Evolutionary conservation across 202 grass and related monocot genomes (phyloP), one percentile per base, ranked within the genome.

Genomic region (Schoenoplectus triqueter): DNA sequence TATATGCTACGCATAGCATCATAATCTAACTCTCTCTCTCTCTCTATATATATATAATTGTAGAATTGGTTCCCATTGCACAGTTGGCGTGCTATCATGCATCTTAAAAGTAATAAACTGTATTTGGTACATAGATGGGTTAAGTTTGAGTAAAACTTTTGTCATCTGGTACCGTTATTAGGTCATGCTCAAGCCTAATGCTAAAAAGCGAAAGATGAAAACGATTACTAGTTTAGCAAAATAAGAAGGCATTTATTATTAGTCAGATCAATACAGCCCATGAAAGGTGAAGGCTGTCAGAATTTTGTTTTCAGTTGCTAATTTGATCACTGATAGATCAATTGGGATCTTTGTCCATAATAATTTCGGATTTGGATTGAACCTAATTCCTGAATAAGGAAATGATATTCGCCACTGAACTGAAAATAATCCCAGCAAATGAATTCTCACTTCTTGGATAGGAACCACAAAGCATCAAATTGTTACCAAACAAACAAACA

Each of bases 231-330:
- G 10, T 41, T 68, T 40, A 41, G 31, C 1, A 40, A 66, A 68
- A 42, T 15, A 44, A 69, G 15, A 18, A n/a, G 31, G 31, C 31
- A 31, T 31, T 31, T 31, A 31, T 31, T 31, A 31, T 31, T 31
- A 31, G 31, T 31, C 31, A 31, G 31, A 31, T 31, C 31, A 31
- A 31, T 31, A 31, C 31, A 31, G 31, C 31, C 31, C 31, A 31
- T 31, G 31, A 3, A 45, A 74, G 2, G 13, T 64, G 6, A 48
- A 7, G 14, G 78, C 59, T 48, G 40, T 46, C 45, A 22, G 7
- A 0, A 57, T 81, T 81, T 81, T 81, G 57, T 59, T 81, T 48
- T 48, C 57, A 64, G 31, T 64, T 48, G 2, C 59, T 6, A 63
- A 63, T 21, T 65, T 81, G 1, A 51, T 11, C 40, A 81, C 31